A percentile compares a stretch with the other conserved stretches of the same genome.
These are phyloP conservation scores for Candida verbasci DNA, from an alignment of 805 yeast genomes.

Conservation along the genomic window DNA sequence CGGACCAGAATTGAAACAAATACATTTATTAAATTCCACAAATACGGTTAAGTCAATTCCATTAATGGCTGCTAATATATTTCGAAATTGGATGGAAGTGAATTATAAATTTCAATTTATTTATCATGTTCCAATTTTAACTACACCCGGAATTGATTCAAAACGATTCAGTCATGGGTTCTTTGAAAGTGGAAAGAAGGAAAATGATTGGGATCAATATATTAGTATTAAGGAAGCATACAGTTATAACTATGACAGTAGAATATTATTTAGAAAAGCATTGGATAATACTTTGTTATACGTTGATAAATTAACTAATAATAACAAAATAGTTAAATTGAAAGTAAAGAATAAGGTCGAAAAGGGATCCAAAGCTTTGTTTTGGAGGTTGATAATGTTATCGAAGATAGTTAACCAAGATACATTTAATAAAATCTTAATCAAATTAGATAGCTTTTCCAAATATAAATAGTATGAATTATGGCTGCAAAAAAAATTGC, in stretches of 20 bases:
- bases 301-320: conserved; percentile 1
- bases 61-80: conserved; percentile 21
- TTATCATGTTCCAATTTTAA: conserved; percentile 24
- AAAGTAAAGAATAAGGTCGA: conserved; percentile 2
- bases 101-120: conserved; percentile 12
- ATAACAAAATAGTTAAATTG: neutral
- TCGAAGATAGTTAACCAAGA: conserved; percentile 6
- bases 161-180: conserved; percentile 10
- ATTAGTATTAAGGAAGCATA: conserved; percentile 18
- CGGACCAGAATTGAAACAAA: conserved; percentile 1
- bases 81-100: conserved; percentile 26
- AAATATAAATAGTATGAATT: neutral
- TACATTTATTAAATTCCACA: neutral
- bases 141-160: conserved; percentile 25
- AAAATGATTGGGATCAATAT: conserved; percentile 15
- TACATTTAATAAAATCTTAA: conserved; percentile 4
- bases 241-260: conserved; percentile 13
- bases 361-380: neutral
- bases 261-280: conserved; percentile 9
- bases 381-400: conserved; percentile 11
- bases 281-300: conserved; percentile 7
- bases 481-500: neutral
- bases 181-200: conserved; percentile 5
- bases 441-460: conserved; percentile 5
- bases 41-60: conserved; percentile 14